A percentile compares a stretch with the other conserved stretches of the same genome.
Conservation (phyloP, 805 yeast species). For the Wickerhamiella siamensis region DNA sequence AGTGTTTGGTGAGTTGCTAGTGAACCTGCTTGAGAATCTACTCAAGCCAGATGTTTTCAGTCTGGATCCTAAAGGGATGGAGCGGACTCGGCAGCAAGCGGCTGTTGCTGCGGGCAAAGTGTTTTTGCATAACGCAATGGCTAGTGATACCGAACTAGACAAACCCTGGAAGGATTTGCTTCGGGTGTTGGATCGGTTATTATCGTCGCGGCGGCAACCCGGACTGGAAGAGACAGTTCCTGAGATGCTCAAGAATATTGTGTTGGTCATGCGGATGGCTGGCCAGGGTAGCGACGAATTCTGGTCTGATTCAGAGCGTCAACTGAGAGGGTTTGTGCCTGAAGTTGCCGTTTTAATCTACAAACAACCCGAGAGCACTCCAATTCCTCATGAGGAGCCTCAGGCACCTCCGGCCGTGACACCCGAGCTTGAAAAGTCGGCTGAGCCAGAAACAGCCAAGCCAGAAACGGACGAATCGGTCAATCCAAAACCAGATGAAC, state of each 20-base stretch:
- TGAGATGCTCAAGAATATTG: conserved; percentile 30
- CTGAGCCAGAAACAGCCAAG: not conserved
- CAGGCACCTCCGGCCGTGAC: not conserved
- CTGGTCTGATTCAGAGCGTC: conserved; percentile 27
- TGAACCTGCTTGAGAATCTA: conserved; percentile 44
- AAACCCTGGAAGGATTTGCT: conserved; percentile 26
- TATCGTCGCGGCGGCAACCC: conserved; percentile 27
- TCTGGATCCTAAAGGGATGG: conserved; percentile 51
- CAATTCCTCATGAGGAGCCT: not conserved
- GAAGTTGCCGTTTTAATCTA: conserved; percentile 18
- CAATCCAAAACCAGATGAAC: no score
- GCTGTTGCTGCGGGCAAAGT: conserved; percentile 53
- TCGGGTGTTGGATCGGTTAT: conserved; percentile 27
- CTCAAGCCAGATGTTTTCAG: conserved; percentile 47
- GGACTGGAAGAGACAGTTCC: conserved; percentile 27
- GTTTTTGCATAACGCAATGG: conserved; percentile 30
- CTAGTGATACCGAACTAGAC: conserved; percentile 18
- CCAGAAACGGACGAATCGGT: no score
- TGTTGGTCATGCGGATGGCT: conserved; percentile 27
- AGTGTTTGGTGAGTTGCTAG: conserved; percentile 56
- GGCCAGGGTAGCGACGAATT: conserved; percentile 22
- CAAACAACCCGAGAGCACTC: conserved; percentile 7
- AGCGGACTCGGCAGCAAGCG: conserved; percentile 50
- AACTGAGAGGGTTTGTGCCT: conserved; percentile 28
- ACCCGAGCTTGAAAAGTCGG: not conserved